phyloP scores from a whole-genome alignment of 331 rosid species.

The Cydonia oblonga region DNA sequence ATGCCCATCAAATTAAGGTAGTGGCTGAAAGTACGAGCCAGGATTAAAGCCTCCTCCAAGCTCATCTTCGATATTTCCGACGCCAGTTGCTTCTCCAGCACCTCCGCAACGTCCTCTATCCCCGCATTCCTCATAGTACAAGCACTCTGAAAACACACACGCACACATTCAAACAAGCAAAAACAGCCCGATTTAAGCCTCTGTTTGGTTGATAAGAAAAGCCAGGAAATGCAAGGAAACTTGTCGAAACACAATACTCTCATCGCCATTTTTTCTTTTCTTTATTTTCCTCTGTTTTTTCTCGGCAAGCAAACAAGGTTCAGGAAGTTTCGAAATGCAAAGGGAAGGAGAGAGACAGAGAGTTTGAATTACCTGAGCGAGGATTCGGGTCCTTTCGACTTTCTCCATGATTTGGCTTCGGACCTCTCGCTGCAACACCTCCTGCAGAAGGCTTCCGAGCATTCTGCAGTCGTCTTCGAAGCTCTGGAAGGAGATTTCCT shows the following conservation, averaged over 20 bases:
- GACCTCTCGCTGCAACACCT: constrained; percentile 74
- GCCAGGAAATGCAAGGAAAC: background rate
- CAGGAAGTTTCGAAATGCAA: background rate
- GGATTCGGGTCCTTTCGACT: constrained; percentile 59
- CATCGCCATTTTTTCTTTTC: background rate
- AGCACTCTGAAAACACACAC: constrained; percentile 48
- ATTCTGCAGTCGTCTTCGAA: constrained; percentile 77
- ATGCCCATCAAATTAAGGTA: constrained; percentile 83
- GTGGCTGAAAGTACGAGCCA: constrained; percentile 89
- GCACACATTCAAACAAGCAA: background rate
- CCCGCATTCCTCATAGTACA: constrained; percentile 84
- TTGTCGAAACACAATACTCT: background rate
- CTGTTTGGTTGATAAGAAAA: background rate
- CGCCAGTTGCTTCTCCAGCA: constrained; percentile 78
- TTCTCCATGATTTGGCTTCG: constrained; percentile 47
- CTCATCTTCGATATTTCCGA: constrained; percentile 77
- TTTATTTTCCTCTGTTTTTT: background rate
- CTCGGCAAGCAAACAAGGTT: constrained; percentile 9
- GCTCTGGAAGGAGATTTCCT: constrained; percentile 85
- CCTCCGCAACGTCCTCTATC: constrained; percentile 60
- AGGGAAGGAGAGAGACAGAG: background rate
- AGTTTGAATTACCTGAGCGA: constrained; percentile 55
- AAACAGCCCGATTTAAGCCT: background rate
- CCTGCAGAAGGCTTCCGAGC: constrained; percentile 71
- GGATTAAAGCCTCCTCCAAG: constrained; percentile 73